phyloP scores from a whole-genome alignment of 2,329 filamentous ascomycete genomes.

The Trichothecium roseum region DNA sequence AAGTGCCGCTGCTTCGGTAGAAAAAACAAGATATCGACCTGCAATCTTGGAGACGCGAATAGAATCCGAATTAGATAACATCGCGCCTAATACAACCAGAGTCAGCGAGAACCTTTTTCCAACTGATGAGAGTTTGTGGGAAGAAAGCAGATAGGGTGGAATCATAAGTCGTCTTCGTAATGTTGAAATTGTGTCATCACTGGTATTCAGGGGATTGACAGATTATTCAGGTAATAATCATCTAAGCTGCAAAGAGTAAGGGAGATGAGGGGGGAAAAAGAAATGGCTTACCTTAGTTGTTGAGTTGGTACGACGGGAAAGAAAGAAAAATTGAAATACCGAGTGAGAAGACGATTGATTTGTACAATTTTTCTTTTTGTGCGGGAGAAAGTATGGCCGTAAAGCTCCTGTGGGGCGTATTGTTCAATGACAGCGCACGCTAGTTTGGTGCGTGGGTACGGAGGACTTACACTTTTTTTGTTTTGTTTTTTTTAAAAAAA shows the following conservation, averaged over 20 bases:
- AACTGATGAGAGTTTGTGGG: conserved; percentile 2
- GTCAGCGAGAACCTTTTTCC: neutral
- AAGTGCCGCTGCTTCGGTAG: conserved; percentile 67
- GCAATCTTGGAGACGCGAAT: conserved; percentile 73
- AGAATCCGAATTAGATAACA: conserved; percentile 2
- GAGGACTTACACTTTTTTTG: no score
- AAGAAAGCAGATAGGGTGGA: conserved; percentile 8
- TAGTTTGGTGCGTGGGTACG: no score
- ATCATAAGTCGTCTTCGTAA: conserved; percentile 36
- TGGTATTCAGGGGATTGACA: conserved; percentile 49
- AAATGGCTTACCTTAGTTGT: conserved; percentile 1
- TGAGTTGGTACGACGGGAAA: no score
- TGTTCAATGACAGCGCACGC: no score
- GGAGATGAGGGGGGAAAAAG: neutral
- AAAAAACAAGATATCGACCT: conserved; percentile 81
- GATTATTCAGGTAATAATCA: conserved; percentile 44
- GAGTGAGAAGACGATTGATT: no score
- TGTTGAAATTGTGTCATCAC: conserved; percentile 30
- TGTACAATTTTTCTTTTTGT: no score
- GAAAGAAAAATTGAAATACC: no score
- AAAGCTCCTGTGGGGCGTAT: no score
- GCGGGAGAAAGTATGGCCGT: no score
- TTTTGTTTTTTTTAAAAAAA: no score
- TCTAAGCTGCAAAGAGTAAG: conserved; percentile 11
- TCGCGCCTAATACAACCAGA: conserved; percentile 5